phyloP scores from a whole-genome alignment of 257 asterid species.

The Solanum chmielewskii region DNA sequence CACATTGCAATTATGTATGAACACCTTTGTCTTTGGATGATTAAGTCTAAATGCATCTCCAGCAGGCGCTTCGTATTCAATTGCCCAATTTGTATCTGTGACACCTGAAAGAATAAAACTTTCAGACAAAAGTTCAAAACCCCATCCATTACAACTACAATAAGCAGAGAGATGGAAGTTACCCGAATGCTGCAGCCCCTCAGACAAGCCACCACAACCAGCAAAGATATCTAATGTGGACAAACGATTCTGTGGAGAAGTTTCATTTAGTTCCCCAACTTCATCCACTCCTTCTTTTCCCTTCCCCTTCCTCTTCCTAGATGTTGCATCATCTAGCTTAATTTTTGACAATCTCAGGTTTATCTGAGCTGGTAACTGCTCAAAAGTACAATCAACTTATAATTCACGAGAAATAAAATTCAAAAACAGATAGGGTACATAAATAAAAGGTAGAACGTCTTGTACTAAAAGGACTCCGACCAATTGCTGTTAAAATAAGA shows the following conservation, averaged over 20 bases:
- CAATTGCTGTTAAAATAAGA: not conserved
- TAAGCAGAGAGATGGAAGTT: not conserved
- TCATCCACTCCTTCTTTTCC: slow-evolving; percentile 65
- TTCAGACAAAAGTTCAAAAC: not conserved
- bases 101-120: slow-evolving; percentile 33
- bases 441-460: not conserved
- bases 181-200: slow-evolving; percentile 77
- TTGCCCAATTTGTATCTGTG: slow-evolving; percentile 81
- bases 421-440: not conserved
- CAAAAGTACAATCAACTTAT: slow-evolving; percentile 7
- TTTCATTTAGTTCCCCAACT: slow-evolving; percentile 18
- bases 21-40: slow-evolving; percentile 68
- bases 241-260: slow-evolving; percentile 27
- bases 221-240: slow-evolving; percentile 84
- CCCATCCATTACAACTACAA: not conserved
- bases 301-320: slow-evolving; percentile 71
- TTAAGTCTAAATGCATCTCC: slow-evolving; percentile 92
- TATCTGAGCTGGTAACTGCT: slow-evolving; percentile 69
- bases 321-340: slow-evolving; percentile 26
- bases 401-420: not conserved
- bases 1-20: slow-evolving; percentile 82
- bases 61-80: slow-evolving; percentile 89
- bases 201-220: slow-evolving; percentile 97
- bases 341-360: slow-evolving; percentile 44
- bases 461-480: not conserved